Evolutionary conservation across 768 basidiomycete genomes (phyloP).

Genomic region (Multifurca ochricompacta): DNA sequence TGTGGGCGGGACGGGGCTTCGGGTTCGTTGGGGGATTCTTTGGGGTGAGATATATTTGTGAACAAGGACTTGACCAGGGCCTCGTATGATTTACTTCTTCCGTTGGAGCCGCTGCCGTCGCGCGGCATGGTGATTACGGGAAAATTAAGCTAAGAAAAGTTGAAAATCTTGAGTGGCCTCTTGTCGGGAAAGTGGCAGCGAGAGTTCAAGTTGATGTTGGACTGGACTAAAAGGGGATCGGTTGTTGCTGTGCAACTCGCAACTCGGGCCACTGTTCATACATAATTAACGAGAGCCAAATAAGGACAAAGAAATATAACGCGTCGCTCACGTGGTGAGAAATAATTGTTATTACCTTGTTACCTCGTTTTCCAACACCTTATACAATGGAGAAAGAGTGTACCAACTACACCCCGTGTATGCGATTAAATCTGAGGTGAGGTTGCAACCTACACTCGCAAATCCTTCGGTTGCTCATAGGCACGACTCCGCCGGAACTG

Average conservation of each 20-base stretch:
- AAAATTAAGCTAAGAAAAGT: neutral
- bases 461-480: too few species aligned
- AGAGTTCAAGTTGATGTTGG: slow-evolving; percentile 1
- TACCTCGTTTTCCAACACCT: too few species aligned
- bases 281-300: slow-evolving; percentile 9
- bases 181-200: neutral
- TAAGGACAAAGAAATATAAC: slow-evolving; percentile 10
- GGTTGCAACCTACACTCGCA: too few species aligned
- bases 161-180: neutral
- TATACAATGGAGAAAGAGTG: too few species aligned
- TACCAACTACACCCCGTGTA: too few species aligned
- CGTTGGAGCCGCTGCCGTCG: slow-evolving; percentile 3
- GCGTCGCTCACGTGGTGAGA: slow-evolving; percentile 17
- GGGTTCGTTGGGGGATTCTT: too few species aligned
- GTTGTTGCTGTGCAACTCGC: too few species aligned
- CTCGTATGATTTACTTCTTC: slow-evolving; percentile 13
- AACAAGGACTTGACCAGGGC: slow-evolving; percentile 20
- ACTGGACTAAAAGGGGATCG: neutral
- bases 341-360: neutral
- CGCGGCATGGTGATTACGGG: slow-evolving; percentile 11
- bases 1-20: slow-evolving; percentile 19
- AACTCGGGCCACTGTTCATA: too few species aligned
- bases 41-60: slow-evolving; percentile 15
- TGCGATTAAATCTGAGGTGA: too few species aligned
- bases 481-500: too few species aligned